phyloP scores from a whole-genome alignment of 768 basidiomycete species.

The Tricholomella constricta region DNA sequence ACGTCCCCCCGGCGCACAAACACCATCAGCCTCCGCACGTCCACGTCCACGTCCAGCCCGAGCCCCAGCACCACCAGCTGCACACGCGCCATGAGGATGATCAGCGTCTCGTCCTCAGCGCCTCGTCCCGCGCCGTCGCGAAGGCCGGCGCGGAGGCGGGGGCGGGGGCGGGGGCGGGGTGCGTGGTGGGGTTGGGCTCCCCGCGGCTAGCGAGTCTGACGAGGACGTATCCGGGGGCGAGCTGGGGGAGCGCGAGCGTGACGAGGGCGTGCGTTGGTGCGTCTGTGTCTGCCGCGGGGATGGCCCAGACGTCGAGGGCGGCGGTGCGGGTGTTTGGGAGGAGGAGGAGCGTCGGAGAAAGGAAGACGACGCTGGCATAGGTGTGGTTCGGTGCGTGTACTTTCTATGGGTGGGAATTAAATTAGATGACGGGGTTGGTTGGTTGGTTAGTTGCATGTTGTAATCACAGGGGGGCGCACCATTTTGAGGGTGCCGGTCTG shows the following conservation, averaged over 20 bases:
- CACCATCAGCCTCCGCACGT: background rate
- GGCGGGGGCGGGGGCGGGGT: background rate
- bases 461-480: constrained; percentile 24
- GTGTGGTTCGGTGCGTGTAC: constrained; percentile 13
- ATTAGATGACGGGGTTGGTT: no score
- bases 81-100: background rate
- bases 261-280: background rate
- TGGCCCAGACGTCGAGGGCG: constrained; percentile 27
- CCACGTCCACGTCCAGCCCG: background rate
- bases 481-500: constrained; percentile 35
- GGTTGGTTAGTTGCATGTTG: background rate
- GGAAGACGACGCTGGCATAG: constrained; percentile 25
- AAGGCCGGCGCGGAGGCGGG: background rate
- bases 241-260: constrained; percentile 4
- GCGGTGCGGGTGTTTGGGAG: constrained; percentile 22
- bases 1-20: no score
- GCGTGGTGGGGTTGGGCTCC: constrained; percentile 15
- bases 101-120: no score
- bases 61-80: no score
- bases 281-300: background rate
- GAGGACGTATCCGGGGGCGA: background rate
- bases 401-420: constrained; percentile 13
- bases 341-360: constrained; percentile 25
- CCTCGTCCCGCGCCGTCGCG: background rate
- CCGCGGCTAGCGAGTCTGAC: constrained; percentile 9